These are phyloP conservation scores for Solanum chilense DNA, from an alignment of 257 asterid genomes.

Conservation along the genomic window DNA sequence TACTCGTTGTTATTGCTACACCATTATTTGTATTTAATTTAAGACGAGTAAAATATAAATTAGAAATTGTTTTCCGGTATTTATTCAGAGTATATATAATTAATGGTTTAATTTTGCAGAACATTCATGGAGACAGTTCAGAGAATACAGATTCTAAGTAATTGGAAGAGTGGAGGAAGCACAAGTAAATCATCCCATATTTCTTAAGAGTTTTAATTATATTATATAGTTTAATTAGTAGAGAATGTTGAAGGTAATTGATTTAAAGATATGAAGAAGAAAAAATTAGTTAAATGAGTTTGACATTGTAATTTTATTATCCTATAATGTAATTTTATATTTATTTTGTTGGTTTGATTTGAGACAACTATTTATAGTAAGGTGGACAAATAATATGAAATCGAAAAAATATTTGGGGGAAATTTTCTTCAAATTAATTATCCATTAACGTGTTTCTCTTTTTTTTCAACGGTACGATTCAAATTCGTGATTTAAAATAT, in stretches of 20 bases:
- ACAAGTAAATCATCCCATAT: neutral
- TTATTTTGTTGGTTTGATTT: neutral
- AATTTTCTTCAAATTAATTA: neutral
- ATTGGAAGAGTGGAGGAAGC: neutral
- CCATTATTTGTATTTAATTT: neutral
- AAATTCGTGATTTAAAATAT: no score
- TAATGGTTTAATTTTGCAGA: slow-evolving; percentile 21
- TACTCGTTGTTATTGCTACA: no score
- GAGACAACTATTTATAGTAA: no score
- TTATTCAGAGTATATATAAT: neutral
- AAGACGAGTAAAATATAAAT: neutral
- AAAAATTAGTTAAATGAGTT: neutral
- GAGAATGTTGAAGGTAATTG: neutral
- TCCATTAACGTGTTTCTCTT: neutral
- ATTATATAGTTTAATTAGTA: neutral
- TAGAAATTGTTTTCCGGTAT: neutral
- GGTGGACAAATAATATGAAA: neutral
- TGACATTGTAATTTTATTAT: neutral
- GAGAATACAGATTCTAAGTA: neutral
- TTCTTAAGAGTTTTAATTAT: neutral
- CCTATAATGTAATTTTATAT: neutral
- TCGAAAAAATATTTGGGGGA: neutral
- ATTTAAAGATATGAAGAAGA: neutral
- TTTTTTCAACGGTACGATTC: no score
- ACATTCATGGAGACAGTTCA: slow-evolving; percentile 15